Conservation (phyloP, 495 filamentous ascomycete species). For the Cryomyces minteri region DNA sequence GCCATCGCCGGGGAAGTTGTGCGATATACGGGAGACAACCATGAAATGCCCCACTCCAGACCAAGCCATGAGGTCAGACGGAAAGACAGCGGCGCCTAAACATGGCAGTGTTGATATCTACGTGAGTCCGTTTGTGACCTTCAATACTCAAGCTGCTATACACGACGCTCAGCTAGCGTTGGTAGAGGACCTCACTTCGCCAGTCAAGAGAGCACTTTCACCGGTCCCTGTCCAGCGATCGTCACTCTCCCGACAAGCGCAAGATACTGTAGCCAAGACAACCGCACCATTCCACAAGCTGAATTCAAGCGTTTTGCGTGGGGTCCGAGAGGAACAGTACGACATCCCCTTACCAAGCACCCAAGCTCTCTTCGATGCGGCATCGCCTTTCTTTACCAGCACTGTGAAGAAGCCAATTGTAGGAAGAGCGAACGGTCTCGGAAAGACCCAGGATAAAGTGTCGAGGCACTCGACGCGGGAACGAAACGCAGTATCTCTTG, state of each 20-base stretch:
- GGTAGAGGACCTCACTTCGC: background rate
- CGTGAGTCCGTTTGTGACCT: background rate
- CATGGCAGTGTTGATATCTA: background rate
- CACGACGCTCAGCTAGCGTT: background rate
- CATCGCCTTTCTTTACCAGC: background rate
- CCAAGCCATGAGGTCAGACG: background rate
- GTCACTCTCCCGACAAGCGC: background rate
- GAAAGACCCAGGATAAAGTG: too few species aligned
- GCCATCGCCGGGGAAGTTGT: background rate
- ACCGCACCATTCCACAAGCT: background rate
- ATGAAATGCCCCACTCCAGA: background rate
- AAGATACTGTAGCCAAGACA: background rate
- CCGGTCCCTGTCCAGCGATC: background rate
- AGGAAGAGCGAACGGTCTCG: background rate
- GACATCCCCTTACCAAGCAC: background rate
- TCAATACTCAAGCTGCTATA: background rate
- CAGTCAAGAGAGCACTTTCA: background rate
- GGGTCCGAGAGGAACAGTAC: background rate
- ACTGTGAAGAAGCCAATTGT: background rate
- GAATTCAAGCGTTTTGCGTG: background rate
- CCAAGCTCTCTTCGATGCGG: background rate
- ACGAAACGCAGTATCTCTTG: too few species aligned
- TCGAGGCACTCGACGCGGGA: too few species aligned
- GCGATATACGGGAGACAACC: background rate
- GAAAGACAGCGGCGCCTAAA: background rate